Percentiles rank a stretch among this genome's conserved stretches.
These are phyloP conservation scores for Ophiocordyceps camponoti-saundersi DNA, from an alignment of 2,329 filamentous ascomycete genomes.

Conservation along the genomic window DNA sequence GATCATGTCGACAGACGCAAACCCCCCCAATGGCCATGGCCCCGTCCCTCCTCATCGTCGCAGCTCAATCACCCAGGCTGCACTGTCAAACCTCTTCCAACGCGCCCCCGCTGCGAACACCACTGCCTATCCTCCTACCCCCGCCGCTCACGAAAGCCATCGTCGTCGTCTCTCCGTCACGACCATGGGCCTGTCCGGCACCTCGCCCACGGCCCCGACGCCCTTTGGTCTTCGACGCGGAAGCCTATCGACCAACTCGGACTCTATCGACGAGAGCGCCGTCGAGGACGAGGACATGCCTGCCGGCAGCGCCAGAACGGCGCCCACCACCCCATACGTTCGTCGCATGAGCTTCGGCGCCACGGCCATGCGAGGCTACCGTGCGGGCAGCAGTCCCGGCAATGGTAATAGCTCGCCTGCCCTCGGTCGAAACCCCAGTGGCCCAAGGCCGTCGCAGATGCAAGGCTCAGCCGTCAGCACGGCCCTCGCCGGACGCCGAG, in stretches of 20 bases:
- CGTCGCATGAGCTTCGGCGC: conserved; percentile 84
- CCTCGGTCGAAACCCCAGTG: conserved; percentile 15
- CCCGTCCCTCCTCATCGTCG: conserved; percentile 29
- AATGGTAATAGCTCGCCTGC: conserved; percentile 38
- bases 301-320: conserved; percentile 31
- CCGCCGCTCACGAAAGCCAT: conserved; percentile 34
- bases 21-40: conserved; percentile 12
- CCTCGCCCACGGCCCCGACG: conserved; percentile 40
- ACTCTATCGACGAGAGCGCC: conserved; percentile 54
- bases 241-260: conserved; percentile 54
- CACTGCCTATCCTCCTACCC: conserved; percentile 23
- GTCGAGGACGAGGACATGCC: conserved; percentile 50
- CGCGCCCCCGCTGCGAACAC: conserved; percentile 34
- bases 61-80: conserved; percentile 38
- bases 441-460: conserved; percentile 13
- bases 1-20: neutral
- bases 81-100: conserved; percentile 41
- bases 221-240: conserved; percentile 40
- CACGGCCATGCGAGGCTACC: conserved; percentile 46
- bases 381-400: conserved; percentile 40
- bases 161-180: conserved; percentile 59
- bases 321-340: conserved; percentile 57
- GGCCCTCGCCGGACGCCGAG: conserved; percentile 17
- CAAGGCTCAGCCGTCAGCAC: conserved; percentile 15
- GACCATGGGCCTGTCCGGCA: conserved; percentile 56